A percentile compares a stretch with the other conserved stretches of the same genome.
phyloP scores from a whole-genome alignment of 1,139 yeast genomes.

The Debaryomyces psychrophilus region DNA sequence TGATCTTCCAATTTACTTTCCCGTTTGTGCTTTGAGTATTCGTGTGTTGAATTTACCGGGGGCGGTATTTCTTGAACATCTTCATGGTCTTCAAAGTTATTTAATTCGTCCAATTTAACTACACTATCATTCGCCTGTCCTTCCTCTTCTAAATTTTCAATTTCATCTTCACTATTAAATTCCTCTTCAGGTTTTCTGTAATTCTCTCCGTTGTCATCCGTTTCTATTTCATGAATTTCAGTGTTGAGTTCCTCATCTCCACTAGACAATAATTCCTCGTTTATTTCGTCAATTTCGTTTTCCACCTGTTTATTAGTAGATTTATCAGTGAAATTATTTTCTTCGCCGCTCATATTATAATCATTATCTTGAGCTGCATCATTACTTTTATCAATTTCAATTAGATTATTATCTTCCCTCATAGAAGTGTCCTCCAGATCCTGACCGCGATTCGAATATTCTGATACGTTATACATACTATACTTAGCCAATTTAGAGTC shows the following conservation, averaged over 20 bases:
- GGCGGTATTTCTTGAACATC: constrained; percentile 1
- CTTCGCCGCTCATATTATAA: constrained; percentile 4
- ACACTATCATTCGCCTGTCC: background rate
- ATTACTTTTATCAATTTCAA: background rate
- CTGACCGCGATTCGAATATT: constrained; percentile 1
- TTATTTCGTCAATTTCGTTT: constrained; percentile 31
- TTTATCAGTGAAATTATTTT: constrained; percentile 4
- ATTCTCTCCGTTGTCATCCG: constrained; percentile 18
- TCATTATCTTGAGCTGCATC: background rate
- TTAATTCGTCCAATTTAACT: background rate
- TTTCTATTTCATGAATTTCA: constrained; percentile 16
- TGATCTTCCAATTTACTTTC: background rate
- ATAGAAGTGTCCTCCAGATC: background rate
- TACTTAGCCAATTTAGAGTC: background rate
- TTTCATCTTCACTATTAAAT: constrained; percentile 21
- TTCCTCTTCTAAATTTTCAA: constrained; percentile 19
- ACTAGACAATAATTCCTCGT: constrained; percentile 20
- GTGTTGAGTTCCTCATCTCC: constrained; percentile 35
- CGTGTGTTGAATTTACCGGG: background rate
- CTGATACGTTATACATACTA: constrained; percentile 7
- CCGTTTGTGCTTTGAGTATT: background rate
- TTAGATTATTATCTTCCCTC: background rate
- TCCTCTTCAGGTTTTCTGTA: constrained; percentile 19
- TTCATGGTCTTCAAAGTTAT: background rate
- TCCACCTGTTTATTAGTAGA: background rate